Evolutionary conservation across 768 basidiomycete species (phyloP), one percentile per base, ranked within the genome.

Genomic region (Tricholomella constricta): DNA sequence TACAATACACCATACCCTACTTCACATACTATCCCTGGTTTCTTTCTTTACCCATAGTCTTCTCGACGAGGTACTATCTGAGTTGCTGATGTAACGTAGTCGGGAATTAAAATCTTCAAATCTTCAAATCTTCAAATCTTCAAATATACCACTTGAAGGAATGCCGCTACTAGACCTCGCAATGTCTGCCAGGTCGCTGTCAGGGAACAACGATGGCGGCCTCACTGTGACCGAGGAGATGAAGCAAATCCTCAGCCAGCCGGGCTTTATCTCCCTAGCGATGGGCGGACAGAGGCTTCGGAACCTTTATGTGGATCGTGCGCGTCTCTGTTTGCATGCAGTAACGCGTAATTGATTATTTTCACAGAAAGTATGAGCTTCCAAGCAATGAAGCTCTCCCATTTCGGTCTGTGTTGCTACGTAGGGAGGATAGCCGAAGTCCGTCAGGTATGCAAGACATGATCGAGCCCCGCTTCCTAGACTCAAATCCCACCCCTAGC

Each of bases 181-280:
- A 6, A 15, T 2, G 26, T 8, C 36, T 19, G 2, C 2, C 14
- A 4, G 3, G 6, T 37, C 36, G n/a, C 20, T 23, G 25, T 25
- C 41, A 23, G 26, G 26, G 4, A 11, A 11, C 10, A 38, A 31
- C 20, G 50, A 56, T 66, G 66, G 64, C 1, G 71, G 71, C 1
- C 65, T 72, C 26, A 37, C 42, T 1, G 67, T 73, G 0, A 62
- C 69, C 2, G 44, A 48, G 9, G 58, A 68, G 34, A 69, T 73
- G 69, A 42, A 35, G 11, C 45, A 53, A 0, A 62, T 72, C 17
- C 49, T 75, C 8, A 51, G 61, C 3, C 54, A 62, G 26, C 67
- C 69, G 0, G 71, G 71, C 8, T 69, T 59, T 46, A 41, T 72
- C 25, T 54, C 45, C 25, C 11, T 48, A 2, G 49, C 51, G 11